Percentiles rank a stretch among this genome's conserved stretches.
phyloP scores from a whole-genome alignment of 257 asterid genomes.

The Penstemon newberryi region DNA sequence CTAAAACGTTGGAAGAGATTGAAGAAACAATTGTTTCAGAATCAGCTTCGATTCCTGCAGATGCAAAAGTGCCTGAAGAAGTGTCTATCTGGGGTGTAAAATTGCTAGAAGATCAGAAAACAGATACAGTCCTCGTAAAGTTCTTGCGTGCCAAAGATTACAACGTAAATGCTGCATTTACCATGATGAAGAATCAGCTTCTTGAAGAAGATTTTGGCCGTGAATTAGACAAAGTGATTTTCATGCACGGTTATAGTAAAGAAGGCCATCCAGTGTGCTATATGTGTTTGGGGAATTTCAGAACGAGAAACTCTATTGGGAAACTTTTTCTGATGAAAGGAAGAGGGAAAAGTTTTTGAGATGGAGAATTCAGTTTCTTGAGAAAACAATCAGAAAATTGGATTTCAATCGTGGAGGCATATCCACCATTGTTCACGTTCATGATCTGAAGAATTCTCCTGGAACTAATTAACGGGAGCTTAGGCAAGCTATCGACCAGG shows the following conservation, averaged over 20 bases:
- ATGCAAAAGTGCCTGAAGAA: neutral
- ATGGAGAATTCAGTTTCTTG: slow-evolving; percentile 39
- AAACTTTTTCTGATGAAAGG: slow-evolving; percentile 34
- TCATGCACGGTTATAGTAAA: slow-evolving; percentile 37
- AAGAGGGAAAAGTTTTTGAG: slow-evolving; percentile 34
- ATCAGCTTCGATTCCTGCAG: slow-evolving; percentile 3
- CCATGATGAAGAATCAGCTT: slow-evolving; percentile 30
- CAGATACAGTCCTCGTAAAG: slow-evolving; percentile 34
- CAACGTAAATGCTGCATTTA: slow-evolving; percentile 32
- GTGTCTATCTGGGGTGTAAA: slow-evolving; percentile 33
- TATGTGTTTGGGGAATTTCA: slow-evolving; percentile 38
- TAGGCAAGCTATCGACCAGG: slow-evolving; percentile 30
- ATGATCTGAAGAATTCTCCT: slow-evolving; percentile 41
- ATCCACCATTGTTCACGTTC: slow-evolving; percentile 35
- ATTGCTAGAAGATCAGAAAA: slow-evolving; percentile 35
- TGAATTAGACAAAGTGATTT: slow-evolving; percentile 30
- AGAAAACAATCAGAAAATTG: slow-evolving; percentile 33
- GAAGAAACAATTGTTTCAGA: slow-evolving; percentile 31
- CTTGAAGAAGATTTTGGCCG: slow-evolving; percentile 20
- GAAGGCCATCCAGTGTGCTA: slow-evolving; percentile 46
- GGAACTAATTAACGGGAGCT: slow-evolving; percentile 36
- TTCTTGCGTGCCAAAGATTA: slow-evolving; percentile 40
- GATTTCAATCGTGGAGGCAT: slow-evolving; percentile 34
- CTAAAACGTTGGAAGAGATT: slow-evolving; percentile 26
- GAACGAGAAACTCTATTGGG: slow-evolving; percentile 28